These are phyloP conservation scores for Circinella minor DNA, from an alignment of 371 early-diverging fungal genomes.

Conservation along the genomic window DNA sequence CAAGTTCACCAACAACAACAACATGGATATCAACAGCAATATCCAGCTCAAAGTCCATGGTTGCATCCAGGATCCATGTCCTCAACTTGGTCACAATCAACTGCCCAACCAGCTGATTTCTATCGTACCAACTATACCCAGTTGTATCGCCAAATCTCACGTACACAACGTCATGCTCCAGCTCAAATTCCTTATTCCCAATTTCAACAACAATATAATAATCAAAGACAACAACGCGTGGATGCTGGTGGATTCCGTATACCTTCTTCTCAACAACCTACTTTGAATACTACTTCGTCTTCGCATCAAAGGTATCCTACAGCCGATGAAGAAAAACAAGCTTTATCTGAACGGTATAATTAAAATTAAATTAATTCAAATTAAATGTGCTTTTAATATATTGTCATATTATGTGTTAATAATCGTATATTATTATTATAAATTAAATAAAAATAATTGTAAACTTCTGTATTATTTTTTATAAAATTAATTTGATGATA, in stretches of 20 bases:
- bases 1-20: constrained; percentile 17
- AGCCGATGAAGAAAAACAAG: constrained; percentile 30
- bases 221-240: constrained; percentile 24
- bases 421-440: no score
- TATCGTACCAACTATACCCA: constrained; percentile 41
- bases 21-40: constrained; percentile 9
- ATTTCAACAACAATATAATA: constrained; percentile 42
- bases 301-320: constrained; percentile 14
- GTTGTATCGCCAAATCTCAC: constrained; percentile 45
- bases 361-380: background rate
- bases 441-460: no score
- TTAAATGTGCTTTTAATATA: no score
- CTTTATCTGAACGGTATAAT: constrained; percentile 23
- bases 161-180: constrained; percentile 31
- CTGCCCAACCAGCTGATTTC: constrained; percentile 11
- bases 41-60: constrained; percentile 15
- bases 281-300: background rate
- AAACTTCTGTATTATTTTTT: no score
- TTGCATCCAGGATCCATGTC: constrained; percentile 7
- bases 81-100: constrained; percentile 14
- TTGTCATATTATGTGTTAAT: no score
- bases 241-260: constrained; percentile 54
- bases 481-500: no score
- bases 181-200: constrained; percentile 44
- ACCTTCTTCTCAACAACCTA: constrained; percentile 16